Percentiles rank a stretch among this genome's conserved stretches.
phyloP scores from a whole-genome alignment of 305 asterid genomes.

The Ruellia speciosa region DNA sequence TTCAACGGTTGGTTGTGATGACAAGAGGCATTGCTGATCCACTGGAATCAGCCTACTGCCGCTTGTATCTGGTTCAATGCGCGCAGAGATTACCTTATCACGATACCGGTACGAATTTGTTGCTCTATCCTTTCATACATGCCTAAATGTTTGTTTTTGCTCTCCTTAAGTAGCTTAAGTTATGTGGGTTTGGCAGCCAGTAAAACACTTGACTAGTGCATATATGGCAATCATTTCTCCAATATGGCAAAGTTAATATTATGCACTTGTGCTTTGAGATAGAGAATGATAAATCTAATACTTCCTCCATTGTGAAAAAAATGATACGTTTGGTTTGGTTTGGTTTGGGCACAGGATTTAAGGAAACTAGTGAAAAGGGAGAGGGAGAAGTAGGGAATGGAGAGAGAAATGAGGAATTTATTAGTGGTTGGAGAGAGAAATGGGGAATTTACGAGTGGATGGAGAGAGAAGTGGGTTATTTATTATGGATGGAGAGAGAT shows the following conservation, averaged over 20 bases:
- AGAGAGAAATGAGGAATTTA: no score
- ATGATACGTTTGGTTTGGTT: no score
- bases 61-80: slow-evolving; percentile 67
- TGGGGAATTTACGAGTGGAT: no score
- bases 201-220: slow-evolving; percentile 14
- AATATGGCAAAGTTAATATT: slow-evolving; percentile 8
- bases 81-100: slow-evolving; percentile 52
- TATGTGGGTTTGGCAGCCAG: background rate
- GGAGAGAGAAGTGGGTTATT: no score
- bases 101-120: slow-evolving; percentile 41
- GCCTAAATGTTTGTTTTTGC: slow-evolving; percentile 7
- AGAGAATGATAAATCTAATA: background rate
- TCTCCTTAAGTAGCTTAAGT: slow-evolving; percentile 9
- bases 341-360: no score
- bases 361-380: no score
- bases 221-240: background rate
- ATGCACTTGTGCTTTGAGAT: slow-evolving; percentile 15
- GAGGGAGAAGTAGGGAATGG: no score
- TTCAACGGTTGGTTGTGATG: slow-evolving; percentile 74
- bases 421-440: no score
- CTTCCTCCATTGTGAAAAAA: no score
- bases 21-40: slow-evolving; percentile 85
- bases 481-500: no score
- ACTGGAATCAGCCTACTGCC: slow-evolving; percentile 65
- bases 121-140: slow-evolving; percentile 9